Conservation (phyloP, 805 yeast species). For the Suhomyces vadensis region DNA sequence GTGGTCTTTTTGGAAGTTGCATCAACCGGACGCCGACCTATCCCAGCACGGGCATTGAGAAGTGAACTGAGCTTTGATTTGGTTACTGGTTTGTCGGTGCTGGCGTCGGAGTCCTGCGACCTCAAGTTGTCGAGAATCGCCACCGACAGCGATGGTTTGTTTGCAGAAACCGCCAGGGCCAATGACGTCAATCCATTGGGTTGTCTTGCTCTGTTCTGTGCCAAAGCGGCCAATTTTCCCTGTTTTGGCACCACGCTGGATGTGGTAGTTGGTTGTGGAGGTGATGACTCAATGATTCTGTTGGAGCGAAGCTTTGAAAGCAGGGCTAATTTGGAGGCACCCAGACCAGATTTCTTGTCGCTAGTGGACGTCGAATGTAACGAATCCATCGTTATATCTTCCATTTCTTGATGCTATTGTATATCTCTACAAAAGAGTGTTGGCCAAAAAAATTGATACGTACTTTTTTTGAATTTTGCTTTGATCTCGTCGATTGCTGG, state of each 20-base stretch:
- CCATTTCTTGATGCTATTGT: neutral
- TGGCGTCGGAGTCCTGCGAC: neutral
- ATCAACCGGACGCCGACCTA: too few relatives aligned
- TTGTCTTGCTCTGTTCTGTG: neutral
- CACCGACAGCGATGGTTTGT: conserved; percentile 11
- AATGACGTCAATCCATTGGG: conserved; percentile 28
- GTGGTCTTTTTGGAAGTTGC: too few relatives aligned
- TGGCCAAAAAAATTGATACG: conserved; percentile 29
- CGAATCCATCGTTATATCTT: neutral
- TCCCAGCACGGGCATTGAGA: neutral
- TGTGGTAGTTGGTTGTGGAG: neutral
- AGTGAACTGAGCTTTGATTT: neutral
- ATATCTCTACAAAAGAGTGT: neutral
- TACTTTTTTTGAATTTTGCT: conserved; percentile 43
- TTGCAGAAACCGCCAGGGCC: conserved; percentile 35
- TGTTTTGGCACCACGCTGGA: neutral
- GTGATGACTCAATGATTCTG: conserved; percentile 7
- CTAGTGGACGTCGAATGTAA: neutral
- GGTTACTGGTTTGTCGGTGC: neutral
- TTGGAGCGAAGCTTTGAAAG: conserved; percentile 25
- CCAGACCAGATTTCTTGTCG: neutral
- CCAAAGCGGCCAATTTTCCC: neutral
- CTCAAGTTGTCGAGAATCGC: conserved; percentile 19
- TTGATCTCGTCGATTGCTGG: conserved; percentile 52
- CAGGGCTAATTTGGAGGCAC: conserved; percentile 24